phyloP scores from a whole-genome alignment of 2,329 filamentous ascomycete species.

The Colletotrichum sp. region DNA sequence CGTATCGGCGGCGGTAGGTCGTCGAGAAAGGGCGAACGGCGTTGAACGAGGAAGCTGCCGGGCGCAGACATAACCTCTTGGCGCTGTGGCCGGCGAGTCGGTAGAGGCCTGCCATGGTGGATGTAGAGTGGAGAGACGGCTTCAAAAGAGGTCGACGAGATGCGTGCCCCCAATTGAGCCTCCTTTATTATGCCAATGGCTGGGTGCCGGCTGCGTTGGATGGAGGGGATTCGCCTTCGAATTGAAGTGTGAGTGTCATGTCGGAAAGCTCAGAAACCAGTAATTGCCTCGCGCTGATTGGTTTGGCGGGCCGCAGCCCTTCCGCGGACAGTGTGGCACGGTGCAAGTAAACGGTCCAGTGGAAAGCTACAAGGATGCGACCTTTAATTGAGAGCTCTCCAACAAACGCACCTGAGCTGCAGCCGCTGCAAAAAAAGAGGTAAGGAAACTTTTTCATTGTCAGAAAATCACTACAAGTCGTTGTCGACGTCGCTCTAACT shows the following conservation, averaged over 20 bases:
- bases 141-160: slow-evolving; percentile 29
- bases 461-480: neutral
- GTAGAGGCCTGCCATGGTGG: slow-evolving; percentile 73
- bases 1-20: slow-evolving; percentile 66
- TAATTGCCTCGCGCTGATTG: slow-evolving; percentile 16
- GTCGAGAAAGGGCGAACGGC: slow-evolving; percentile 69
- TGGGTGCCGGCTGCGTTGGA: slow-evolving; percentile 19
- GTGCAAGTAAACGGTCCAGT: neutral
- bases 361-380: neutral
- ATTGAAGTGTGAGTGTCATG: slow-evolving; percentile 20
- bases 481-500: neutral
- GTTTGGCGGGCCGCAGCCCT: slow-evolving; percentile 2
- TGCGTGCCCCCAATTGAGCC: slow-evolving; percentile 24
- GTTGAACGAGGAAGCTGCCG: slow-evolving; percentile 34
- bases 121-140: slow-evolving; percentile 30
- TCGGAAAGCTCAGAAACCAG: slow-evolving; percentile 14
- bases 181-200: slow-evolving; percentile 22
- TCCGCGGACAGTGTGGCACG: neutral
- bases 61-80: slow-evolving; percentile 68
- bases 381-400: neutral
- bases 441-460: neutral
- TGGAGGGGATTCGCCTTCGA: slow-evolving; percentile 21
- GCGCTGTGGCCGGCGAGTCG: slow-evolving; percentile 75
- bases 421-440: neutral
- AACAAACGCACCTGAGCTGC: neutral